Percentiles rank a stretch among this genome's conserved stretches.
Conservation (phyloP, 1,284 basidiomycete species). For the Moesziomyces antarcticus region DNA sequence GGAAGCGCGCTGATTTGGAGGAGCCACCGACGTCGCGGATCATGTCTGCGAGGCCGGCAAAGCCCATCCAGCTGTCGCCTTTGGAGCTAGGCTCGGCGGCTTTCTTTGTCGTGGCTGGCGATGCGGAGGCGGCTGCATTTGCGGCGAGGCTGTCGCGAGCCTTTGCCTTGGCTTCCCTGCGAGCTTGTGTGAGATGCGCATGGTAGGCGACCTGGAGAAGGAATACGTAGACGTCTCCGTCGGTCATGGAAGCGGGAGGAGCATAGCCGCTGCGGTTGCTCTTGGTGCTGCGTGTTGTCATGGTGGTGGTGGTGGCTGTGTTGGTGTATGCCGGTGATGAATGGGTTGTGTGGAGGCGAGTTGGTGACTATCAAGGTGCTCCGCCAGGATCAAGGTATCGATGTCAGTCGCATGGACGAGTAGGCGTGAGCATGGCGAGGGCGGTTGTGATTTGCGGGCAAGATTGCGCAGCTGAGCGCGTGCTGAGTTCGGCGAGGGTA, state of each 20-base stretch:
- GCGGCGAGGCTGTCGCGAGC: conserved; percentile 21
- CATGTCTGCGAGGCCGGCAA: conserved; percentile 55
- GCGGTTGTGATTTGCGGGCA: no score
- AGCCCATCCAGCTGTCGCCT: conserved; percentile 56
- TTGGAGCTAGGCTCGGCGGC: conserved; percentile 23
- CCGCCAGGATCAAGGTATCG: no score
- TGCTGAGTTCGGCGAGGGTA: no score
- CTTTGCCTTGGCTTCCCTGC: conserved; percentile 39
- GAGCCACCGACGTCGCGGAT: conserved; percentile 52
- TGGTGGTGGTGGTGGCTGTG: conserved; percentile 6
- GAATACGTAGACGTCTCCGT: conserved; percentile 65
- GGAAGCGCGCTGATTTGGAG: conserved; percentile 53
- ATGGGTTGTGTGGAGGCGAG: background rate
- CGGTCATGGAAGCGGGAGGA: conserved; percentile 49
- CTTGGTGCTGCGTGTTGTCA: conserved; percentile 56
- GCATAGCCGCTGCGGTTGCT: conserved; percentile 42
- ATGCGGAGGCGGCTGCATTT: conserved; percentile 4
- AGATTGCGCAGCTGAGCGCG: no score
- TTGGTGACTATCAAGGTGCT: no score
- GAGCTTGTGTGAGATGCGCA: conserved; percentile 27
- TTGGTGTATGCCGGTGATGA: no score
- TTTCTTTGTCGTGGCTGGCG: conserved; percentile 20
- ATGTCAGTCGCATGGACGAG: no score
- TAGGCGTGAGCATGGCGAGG: no score
- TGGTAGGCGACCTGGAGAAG: conserved; percentile 62